Conservation (phyloP, 2,329 filamentous ascomycete species). For the Colletotrichum phormii region DNA sequence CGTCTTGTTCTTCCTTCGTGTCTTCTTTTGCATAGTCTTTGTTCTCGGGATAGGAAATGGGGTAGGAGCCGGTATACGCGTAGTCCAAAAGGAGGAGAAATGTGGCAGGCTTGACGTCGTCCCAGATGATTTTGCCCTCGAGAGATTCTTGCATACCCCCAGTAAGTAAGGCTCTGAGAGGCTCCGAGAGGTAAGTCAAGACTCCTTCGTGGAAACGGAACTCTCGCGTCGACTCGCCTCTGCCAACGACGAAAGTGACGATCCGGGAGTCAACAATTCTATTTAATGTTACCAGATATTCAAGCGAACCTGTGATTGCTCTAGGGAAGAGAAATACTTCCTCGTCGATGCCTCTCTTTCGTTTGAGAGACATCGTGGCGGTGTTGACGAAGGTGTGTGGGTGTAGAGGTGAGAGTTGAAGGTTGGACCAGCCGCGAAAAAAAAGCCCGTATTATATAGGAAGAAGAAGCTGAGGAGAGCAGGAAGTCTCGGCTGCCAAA, state of each 20-base stretch:
- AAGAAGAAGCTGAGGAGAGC: neutral
- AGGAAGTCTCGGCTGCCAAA: neutral
- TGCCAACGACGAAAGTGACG: neutral
- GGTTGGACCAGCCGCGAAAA: neutral
- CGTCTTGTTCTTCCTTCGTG: neutral
- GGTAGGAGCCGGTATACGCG: neutral
- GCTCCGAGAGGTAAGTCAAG: neutral
- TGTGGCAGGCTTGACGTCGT: neutral
- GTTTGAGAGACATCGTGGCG: neutral
- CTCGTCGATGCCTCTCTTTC: neutral
- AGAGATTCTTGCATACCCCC: neutral
- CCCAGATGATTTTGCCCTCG: neutral
- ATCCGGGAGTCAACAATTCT: neutral
- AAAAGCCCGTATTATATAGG: neutral
- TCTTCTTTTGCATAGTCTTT: neutral
- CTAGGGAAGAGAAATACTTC: neutral
- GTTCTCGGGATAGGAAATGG: neutral
- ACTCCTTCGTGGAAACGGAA: neutral
- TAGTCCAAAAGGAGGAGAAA: neutral
- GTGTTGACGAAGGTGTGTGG: neutral
- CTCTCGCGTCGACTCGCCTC: neutral
- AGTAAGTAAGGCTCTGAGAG: neutral
- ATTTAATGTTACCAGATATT: accelerated
- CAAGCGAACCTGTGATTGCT: no score
- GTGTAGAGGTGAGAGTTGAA: neutral